Percentiles rank a stretch among this genome's conserved stretches.
These are phyloP conservation scores for Tolypocladium inflatum DNA, from an alignment of 2,329 filamentous ascomycete genomes.

Conservation along the genomic window DNA sequence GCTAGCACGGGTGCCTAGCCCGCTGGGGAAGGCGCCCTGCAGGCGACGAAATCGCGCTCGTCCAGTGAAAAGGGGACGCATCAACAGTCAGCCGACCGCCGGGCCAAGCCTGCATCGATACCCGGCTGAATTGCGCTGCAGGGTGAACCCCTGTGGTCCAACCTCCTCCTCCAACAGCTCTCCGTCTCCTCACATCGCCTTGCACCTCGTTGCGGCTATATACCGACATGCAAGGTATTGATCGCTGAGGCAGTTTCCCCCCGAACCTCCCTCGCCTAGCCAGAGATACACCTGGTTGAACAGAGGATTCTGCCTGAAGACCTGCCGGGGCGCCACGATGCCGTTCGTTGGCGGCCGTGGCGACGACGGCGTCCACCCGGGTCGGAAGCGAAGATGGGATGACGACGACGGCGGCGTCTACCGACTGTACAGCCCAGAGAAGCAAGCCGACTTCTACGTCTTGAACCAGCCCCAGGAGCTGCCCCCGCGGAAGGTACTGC, in stretches of 20 bases:
- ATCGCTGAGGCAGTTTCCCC: not conserved
- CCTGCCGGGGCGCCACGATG: conserved; percentile 12
- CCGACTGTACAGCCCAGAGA: conserved; percentile 14
- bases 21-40: not conserved
- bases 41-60: not conserved
- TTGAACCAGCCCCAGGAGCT: conserved; percentile 14
- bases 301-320: not conserved
- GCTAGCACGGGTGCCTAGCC: not conserved
- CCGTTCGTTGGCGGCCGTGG: conserved; percentile 19
- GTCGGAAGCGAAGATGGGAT: conserved; percentile 24
- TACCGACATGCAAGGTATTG: not conserved
- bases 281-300: not conserved
- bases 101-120: not conserved
- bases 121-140: not conserved
- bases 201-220: not conserved
- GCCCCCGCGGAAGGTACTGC: conserved; percentile 19
- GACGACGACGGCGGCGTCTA: conserved; percentile 16
- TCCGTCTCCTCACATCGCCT: not conserved
- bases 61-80: conserved; percentile 1
- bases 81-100: conserved; percentile 1
- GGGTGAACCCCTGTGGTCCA: not conserved
- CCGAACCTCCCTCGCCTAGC: not conserved
- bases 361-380: conserved; percentile 17
- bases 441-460: conserved; percentile 15
- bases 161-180: not conserved